These are phyloP conservation scores for Clitopilus passeckerianus DNA, from an alignment of 768 basidiomycete species.

Conservation along the genomic window DNA sequence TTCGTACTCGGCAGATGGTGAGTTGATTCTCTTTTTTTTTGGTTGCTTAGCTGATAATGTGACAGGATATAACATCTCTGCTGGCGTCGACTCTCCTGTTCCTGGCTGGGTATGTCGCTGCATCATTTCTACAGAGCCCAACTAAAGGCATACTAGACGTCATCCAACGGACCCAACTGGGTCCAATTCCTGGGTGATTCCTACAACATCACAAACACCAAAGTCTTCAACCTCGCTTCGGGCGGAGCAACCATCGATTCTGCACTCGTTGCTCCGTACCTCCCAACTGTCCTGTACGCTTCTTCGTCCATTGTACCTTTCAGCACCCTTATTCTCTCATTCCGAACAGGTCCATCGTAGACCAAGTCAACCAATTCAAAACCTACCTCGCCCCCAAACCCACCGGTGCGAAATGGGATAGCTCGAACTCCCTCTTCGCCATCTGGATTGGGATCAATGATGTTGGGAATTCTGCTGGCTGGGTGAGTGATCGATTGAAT, in stretches of 20 bases:
- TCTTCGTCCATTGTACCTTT: not conserved
- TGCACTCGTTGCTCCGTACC: conserved; percentile 44
- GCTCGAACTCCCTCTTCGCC: conserved; percentile 49
- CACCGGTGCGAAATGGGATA: conserved; percentile 41
- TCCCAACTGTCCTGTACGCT: conserved; percentile 36
- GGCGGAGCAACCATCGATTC: conserved; percentile 58
- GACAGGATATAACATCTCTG: conserved; percentile 53
- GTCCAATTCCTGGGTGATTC: conserved; percentile 27
- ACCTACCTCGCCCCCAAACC: conserved; percentile 37
- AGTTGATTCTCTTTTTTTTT: not conserved
- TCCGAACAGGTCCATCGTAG: conserved; percentile 36
- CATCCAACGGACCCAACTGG: conserved; percentile 64
- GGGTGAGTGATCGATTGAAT: too few relatives aligned
- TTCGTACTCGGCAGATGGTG: conserved; percentile 51
- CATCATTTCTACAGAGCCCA: too few relatives aligned
- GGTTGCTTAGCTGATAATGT: not conserved
- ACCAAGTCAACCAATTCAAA: conserved; percentile 56
- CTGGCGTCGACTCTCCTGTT: conserved; percentile 38
- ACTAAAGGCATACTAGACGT: conserved; percentile 30
- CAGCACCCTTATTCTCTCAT: not conserved
- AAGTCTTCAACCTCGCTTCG: conserved; percentile 52
- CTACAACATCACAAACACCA: conserved; percentile 51
- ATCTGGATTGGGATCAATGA: conserved; percentile 70
- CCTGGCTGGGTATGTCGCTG: conserved; percentile 43
- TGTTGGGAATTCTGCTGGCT: conserved; percentile 31